These are phyloP conservation scores for Colletotrichum destructivum DNA, from an alignment of 2,329 filamentous ascomycete species.

Conservation along the genomic window DNA sequence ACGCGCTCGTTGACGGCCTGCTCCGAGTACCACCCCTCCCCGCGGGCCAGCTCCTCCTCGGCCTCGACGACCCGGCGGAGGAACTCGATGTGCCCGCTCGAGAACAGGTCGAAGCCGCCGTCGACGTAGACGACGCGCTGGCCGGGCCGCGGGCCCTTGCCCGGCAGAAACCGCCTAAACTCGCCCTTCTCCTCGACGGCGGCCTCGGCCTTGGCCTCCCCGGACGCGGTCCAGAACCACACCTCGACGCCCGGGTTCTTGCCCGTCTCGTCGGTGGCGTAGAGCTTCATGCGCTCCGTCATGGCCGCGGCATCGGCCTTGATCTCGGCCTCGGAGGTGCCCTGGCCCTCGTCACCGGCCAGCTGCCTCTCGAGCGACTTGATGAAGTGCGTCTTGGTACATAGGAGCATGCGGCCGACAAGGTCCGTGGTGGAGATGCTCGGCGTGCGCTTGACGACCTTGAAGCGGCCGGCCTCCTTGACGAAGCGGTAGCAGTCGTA, in stretches of 20 bases:
- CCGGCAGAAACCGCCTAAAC: conserved; percentile 79
- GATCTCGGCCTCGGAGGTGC: conserved; percentile 75
- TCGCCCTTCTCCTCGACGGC: conserved; percentile 73
- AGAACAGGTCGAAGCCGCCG: conserved; percentile 96
- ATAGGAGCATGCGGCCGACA: conserved; percentile 97
- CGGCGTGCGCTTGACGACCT: conserved; percentile 95
- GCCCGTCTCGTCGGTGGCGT: conserved; percentile 89
- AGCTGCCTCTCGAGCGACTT: conserved; percentile 80
- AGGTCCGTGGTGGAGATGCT: conserved; percentile 98
- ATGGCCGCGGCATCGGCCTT: conserved; percentile 76
- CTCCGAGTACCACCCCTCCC: conserved; percentile 82
- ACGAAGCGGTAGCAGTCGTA: conserved; percentile 99
- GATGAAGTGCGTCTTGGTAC: conserved; percentile 95
- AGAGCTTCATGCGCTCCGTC: conserved; percentile 83
- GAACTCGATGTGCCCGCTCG: conserved; percentile 97
- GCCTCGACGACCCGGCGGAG: conserved; percentile 81
- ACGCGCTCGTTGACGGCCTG: conserved; percentile 75
- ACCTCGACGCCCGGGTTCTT: conserved; percentile 85
- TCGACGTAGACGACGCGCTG: conserved; percentile 96
- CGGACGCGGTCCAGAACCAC: conserved; percentile 82
- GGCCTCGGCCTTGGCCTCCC: conserved; percentile 60
- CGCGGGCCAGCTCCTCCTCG: conserved; percentile 78
- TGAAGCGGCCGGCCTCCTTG: conserved; percentile 93
- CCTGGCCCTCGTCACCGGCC: conserved; percentile 79
- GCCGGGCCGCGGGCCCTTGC: conserved; percentile 79